Percentiles rank a stretch among this genome's conserved stretches.
Conservation (phyloP, 1,284 basidiomycete genomes). For the Trichosporon sp. region DNA sequence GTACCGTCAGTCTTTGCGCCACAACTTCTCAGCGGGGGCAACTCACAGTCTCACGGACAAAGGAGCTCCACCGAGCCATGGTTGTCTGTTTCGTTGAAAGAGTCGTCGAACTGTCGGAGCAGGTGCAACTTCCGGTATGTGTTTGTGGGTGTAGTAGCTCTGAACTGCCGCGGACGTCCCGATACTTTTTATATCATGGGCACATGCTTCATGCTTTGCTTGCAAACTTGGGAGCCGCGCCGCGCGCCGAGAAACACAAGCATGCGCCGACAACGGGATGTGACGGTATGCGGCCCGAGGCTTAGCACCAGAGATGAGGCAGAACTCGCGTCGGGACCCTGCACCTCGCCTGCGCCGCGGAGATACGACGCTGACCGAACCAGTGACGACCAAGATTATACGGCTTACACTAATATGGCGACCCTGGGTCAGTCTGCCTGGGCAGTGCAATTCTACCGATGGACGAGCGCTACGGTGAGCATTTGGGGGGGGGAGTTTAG, state of each 20-base stretch:
- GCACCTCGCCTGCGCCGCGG: neutral
- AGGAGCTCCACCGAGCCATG: slow-evolving; percentile 17
- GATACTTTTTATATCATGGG: too few species aligned
- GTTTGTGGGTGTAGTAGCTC: too few species aligned
- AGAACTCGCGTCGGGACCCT: neutral
- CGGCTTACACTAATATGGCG: neutral
- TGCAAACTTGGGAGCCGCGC: too few species aligned
- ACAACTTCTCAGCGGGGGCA: neutral
- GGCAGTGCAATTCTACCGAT: neutral
- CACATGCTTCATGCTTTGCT: too few species aligned
- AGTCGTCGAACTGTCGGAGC: neutral
- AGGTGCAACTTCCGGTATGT: too few species aligned
- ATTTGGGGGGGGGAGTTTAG: neutral
- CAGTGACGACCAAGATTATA: neutral
- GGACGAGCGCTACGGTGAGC: too few species aligned
- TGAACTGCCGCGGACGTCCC: too few species aligned
- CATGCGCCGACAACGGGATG: neutral
- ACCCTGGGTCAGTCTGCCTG: neutral
- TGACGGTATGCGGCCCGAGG: neutral
- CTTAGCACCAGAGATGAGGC: neutral
- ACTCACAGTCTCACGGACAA: slow-evolving; percentile 12
- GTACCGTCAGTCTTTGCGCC: neutral
- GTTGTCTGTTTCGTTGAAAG: neutral
- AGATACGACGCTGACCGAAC: slow-evolving; percentile 3
- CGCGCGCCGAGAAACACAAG: neutral